phyloP scores from a whole-genome alignment of 176 grass and related monocot genomes.

The Thinopyrum elongatum region DNA sequence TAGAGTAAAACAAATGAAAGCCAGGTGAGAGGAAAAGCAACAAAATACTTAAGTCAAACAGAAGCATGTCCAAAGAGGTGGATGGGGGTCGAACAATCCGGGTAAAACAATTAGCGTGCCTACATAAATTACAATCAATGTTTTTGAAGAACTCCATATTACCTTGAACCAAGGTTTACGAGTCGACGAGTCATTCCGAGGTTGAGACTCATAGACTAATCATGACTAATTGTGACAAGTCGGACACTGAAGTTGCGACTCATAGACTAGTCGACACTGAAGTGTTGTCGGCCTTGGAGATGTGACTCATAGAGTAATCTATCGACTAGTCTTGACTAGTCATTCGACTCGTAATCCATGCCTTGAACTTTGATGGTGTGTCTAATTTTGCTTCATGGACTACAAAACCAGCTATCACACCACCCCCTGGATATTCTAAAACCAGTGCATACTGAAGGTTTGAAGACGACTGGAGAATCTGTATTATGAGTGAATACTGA shows the following conservation, averaged over 20 bases:
- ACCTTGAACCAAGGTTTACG: too few species aligned
- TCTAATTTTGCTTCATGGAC: not conserved
- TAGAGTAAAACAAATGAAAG: not conserved
- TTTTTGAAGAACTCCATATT: not conserved
- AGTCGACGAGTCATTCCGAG: too few species aligned
- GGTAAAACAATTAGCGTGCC: not conserved
- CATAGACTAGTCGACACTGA: too few species aligned
- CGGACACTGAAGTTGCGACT: too few species aligned
- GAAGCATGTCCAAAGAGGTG: not conserved
- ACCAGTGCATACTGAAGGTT: not conserved
- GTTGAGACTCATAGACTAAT: too few species aligned
- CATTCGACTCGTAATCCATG: too few species aligned
- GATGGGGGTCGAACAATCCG: not conserved
- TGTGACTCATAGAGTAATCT: too few species aligned
- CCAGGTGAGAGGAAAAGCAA: constrained; percentile 4
- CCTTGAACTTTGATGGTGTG: not conserved
- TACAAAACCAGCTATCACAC: not conserved
- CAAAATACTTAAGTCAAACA: not conserved
- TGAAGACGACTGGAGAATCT: not conserved
- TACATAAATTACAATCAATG: not conserved
- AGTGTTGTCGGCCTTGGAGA: too few species aligned
- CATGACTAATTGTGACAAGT: too few species aligned
- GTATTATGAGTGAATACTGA: not conserved
- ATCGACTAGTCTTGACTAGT: too few species aligned
- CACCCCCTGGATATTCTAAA: not conserved